phyloP scores from a whole-genome alignment of 2,329 filamentous ascomycete genomes.

The Sporothrix sp. region DNA sequence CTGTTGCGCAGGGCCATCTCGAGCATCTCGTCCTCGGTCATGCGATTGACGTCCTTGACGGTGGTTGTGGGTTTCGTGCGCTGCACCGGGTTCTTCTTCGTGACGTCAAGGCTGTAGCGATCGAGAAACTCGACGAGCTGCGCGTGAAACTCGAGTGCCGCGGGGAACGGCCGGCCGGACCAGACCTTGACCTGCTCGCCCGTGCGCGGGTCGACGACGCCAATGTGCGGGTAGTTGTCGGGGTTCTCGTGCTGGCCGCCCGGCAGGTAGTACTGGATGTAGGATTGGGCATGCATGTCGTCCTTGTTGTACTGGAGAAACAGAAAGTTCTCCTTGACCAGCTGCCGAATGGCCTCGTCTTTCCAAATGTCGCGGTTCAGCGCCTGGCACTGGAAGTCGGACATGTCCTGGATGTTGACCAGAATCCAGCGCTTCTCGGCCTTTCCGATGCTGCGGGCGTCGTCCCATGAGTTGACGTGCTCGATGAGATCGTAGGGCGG shows the following conservation, averaged over 20 bases:
- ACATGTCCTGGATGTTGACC: slow-evolving; percentile 89
- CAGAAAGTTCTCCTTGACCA: slow-evolving; percentile 84
- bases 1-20: slow-evolving; percentile 90
- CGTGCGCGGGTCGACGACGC: slow-evolving; percentile 88
- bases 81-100: slow-evolving; percentile 88
- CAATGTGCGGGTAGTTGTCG: slow-evolving; percentile 92
- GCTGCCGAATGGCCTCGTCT: slow-evolving; percentile 64
- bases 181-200: slow-evolving; percentile 96
- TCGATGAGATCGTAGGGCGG: slow-evolving; percentile 88
- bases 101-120: slow-evolving; percentile 78
- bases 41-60: slow-evolving; percentile 68
- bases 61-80: slow-evolving; percentile 57
- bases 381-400: slow-evolving; percentile 88
- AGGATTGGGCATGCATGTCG: slow-evolving; percentile 66
- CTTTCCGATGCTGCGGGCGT: slow-evolving; percentile 75
- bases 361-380: slow-evolving; percentile 97
- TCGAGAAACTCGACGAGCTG: slow-evolving; percentile 95
- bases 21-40: slow-evolving; percentile 97
- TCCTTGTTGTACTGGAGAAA: slow-evolving; percentile 92
- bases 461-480: slow-evolving; percentile 57
- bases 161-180: slow-evolving; percentile 74
- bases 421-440: slow-evolving; percentile 87
- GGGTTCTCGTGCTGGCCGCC: slow-evolving; percentile 61
- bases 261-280: slow-evolving; percentile 82
- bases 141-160: slow-evolving; percentile 66